Conservation (phyloP, 164 flowering plant genomes). For the Kingdonia uniflora region DNA sequence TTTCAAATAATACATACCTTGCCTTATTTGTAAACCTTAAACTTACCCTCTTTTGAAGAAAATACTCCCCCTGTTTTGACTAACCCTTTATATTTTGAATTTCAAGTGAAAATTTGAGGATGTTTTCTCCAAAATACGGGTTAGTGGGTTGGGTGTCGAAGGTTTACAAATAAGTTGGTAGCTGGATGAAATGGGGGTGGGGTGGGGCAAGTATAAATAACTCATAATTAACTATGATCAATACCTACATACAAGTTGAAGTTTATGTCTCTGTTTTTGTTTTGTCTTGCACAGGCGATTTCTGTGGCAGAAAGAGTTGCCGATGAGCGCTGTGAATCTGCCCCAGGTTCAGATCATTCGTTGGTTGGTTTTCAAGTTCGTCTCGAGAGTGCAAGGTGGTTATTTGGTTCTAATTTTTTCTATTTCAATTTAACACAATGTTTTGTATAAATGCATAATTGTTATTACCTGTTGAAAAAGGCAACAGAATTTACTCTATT, state of each 20-base stretch:
- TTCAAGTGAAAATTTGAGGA: too few relatives aligned
- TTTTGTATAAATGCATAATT: too few relatives aligned
- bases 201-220: too few relatives aligned
- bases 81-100: background rate
- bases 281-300: slow-evolving; percentile 42
- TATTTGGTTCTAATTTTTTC: slow-evolving; percentile 3
- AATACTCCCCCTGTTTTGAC: background rate
- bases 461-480: too few relatives aligned
- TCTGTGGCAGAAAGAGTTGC: slow-evolving; percentile 96
- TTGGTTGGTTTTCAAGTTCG: slow-evolving; percentile 98
- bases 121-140: background rate
- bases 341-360: slow-evolving; percentile 68
- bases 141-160: too few relatives aligned
- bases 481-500: too few relatives aligned
- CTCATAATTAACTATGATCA: too few relatives aligned
- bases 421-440: too few relatives aligned
- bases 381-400: slow-evolving; percentile 81
- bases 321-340: slow-evolving; percentile 81
- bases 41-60: too few relatives aligned
- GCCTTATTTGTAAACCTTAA: background rate
- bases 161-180: too few relatives aligned
- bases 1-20: background rate
- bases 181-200: too few relatives aligned
- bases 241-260: too few relatives aligned
- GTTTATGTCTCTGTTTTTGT: background rate